phyloP scores from a whole-genome alignment of 768 basidiomycete species.

The Mycena haematopus region DNA sequence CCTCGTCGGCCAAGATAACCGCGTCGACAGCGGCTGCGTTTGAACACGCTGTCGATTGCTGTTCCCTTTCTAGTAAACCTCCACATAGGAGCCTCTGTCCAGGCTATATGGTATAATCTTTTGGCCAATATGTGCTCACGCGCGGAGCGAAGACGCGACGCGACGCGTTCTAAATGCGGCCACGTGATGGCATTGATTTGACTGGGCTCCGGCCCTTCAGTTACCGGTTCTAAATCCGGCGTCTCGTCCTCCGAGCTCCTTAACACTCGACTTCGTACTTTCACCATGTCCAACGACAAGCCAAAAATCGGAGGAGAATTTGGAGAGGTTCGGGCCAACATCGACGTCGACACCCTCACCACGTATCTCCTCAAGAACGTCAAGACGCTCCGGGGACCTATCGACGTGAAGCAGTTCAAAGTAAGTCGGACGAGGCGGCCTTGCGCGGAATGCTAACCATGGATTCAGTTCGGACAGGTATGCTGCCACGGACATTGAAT shows the following conservation, averaged over 20 bases:
- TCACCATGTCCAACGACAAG: constrained; percentile 39
- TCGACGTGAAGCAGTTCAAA: constrained; percentile 86
- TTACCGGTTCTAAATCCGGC: constrained; percentile 8
- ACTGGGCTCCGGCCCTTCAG: not conserved
- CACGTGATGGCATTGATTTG: no score
- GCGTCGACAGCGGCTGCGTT: no score
- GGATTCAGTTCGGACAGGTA: constrained; percentile 84
- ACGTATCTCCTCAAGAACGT: constrained; percentile 67
- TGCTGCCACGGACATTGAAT: constrained; percentile 26
- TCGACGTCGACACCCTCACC: constrained; percentile 70
- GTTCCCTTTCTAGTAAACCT: no score
- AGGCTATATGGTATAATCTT: no score
- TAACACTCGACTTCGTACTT: not conserved
- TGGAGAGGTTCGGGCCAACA: constrained; percentile 72
- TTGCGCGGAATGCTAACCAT: not conserved
- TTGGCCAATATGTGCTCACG: no score
- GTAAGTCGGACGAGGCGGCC: not conserved
- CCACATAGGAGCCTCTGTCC: no score
- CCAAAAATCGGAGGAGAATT: constrained; percentile 78
- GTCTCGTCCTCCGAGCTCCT: not conserved
- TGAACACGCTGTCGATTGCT: no score
- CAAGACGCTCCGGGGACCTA: constrained; percentile 61
- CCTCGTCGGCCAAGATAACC: no score
- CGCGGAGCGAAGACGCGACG: no score
- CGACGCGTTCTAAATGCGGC: not conserved